These are phyloP conservation scores for Tylopilus balloui DNA, from an alignment of 768 basidiomycete species.

Conservation along the genomic window DNA sequence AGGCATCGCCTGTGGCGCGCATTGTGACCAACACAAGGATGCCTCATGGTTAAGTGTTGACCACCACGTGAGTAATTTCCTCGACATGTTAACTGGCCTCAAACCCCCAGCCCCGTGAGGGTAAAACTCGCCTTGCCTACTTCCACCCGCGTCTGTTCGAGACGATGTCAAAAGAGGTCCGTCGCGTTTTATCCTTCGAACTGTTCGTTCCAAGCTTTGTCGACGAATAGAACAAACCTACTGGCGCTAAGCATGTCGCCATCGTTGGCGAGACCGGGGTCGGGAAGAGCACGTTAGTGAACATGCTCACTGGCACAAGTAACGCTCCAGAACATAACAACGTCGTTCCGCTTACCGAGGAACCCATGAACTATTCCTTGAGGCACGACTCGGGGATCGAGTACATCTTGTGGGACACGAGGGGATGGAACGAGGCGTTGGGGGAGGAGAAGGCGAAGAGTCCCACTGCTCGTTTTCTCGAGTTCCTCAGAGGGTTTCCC, in stretches of 20 bases:
- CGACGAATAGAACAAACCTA: not conserved
- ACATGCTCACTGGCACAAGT: conserved; percentile 6
- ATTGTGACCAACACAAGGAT: too few species aligned
- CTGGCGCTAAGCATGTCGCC: conserved; percentile 11
- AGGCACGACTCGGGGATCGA: not conserved
- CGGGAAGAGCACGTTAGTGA: conserved; percentile 17
- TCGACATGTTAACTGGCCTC: not conserved
- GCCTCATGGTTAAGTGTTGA: not conserved
- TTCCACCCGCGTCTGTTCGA: not conserved
- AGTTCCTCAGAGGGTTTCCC: not conserved
- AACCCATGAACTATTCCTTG: too few species aligned
- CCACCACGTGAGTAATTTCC: not conserved
- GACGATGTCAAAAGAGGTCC: conserved; percentile 3
- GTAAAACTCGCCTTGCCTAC: not conserved
- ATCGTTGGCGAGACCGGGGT: conserved; percentile 13
- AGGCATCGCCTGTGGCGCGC: too few species aligned
- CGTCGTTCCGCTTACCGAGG: conserved; percentile 1
- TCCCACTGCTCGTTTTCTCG: conserved; percentile 4
- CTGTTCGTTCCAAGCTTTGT: not conserved
- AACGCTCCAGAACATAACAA: conserved; percentile 7
- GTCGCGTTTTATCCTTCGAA: not conserved
- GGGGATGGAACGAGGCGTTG: conserved; percentile 10
- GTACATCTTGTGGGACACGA: conserved; percentile 12
- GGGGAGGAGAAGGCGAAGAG: not conserved
- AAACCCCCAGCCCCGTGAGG: not conserved